Base-by-base conservation (phyloP, 1,284 basidiomycete species). In the Sparassis latifolia region DNA sequence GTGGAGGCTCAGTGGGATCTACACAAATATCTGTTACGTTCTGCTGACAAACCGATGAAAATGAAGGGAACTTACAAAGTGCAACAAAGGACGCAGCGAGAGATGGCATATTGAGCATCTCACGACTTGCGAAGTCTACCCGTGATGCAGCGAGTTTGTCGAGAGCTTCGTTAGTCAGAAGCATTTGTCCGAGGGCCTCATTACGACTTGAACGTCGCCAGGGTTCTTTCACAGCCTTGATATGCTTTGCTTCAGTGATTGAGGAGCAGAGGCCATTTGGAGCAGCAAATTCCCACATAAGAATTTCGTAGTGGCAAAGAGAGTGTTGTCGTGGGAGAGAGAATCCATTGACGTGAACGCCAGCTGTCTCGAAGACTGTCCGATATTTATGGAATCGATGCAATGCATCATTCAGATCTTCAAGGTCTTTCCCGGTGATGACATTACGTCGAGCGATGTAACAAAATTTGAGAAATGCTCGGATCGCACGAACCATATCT, bases 201-300 rank as follows among this genome's bases (percentile, higher is more conserved):
- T 52, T 48, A 3, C 50, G 46, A 29, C 48, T 65, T 0, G 59
- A 61, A 1, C 53, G 51, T 1, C 58, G 54, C 57, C 58, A 65
- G 0, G 62, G 62, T 30, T 58, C 45, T 48, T 64, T 64, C 44
- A 62, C 60, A 1, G 60, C 61, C 2, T 41, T 51, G 35, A 63
- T 64, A 40, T 64, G 62, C 41, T 57, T 58, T 2, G 55, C 47
- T 47, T 64, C 62, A 2, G 56, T 64, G 20, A 63, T 62, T 0
- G 59, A 63, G 1, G 61, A 55, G 42, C 58, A 62, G 3, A 64
- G 53, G 2, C 62, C 60, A 38, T 63, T 62, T 0, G 60, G 55
- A 0, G 61, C 47, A 7, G 55, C 63, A 49, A 59, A 64, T 0
- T 30, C 1, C 31, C 29, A 29, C 9, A 63, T 62, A 29, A 32